Base-by-base conservation (phyloP, 2,329 filamentous ascomycete genomes). In the Raffaelea arxii region DNA sequence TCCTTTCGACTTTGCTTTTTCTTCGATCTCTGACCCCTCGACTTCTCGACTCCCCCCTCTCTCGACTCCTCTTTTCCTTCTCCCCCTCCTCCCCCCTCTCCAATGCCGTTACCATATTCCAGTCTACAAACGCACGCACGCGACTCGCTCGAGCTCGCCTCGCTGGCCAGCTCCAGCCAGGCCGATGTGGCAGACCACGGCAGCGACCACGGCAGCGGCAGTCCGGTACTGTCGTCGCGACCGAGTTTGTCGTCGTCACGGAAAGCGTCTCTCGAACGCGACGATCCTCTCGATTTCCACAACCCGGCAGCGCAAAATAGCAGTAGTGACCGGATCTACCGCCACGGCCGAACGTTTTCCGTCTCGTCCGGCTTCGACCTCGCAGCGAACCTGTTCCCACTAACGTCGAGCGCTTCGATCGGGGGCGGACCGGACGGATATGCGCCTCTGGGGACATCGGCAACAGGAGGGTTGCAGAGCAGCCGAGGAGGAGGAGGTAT, bases 131-230 rank as follows among this genome's bases (percentile, higher is more conserved):
- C 66, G 53, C 65, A 69, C 53, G 64, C 79, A 51, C 86, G 92
- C 68, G 92, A 98, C 74, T 97, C 91, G 41, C 80, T 98, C 59
- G 92, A 98, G 71, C 84, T 98, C 49, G 92, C 90, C 50, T 96
- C 90, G 45, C 80, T 98, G 53, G 92, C 91, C 50, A 94, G 88
- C 51, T 90, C 85, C 32, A 88, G 84, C 55, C 77, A 56, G 51
- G 37, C 74, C 44, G 72, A 70, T 42, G 77, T 77, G 41, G 75
- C 75, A 50, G 78, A 76, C 16, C 75, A 68, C 41, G 70, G 75
- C 19, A 86, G 83, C 16, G 77, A 84, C 39, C 21, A 22, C 46
- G 72, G 69, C 42, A 77, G 77, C 42, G 75, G 75, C 52, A 78
- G 75, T 18, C 74, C 67, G 41, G 70, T 74, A n/a, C 85, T 84